These are phyloP conservation scores for Rhynchospora pubera DNA, from an alignment of 176 grass and related monocot genomes.

Conservation along the genomic window DNA sequence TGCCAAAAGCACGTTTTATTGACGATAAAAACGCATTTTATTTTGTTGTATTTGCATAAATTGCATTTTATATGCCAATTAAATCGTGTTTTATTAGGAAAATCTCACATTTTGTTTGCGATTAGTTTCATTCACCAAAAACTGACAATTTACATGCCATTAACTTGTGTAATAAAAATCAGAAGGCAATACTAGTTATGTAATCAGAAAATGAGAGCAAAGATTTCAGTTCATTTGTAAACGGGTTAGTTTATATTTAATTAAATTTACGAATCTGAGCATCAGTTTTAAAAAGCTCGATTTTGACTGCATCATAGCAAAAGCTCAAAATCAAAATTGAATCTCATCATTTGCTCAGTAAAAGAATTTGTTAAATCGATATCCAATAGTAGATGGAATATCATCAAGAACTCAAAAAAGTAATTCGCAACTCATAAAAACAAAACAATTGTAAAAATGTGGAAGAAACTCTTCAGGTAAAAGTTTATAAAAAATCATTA, in stretches of 20 bases:
- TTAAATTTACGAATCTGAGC: background rate
- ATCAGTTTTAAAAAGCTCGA: conserved; percentile 31
- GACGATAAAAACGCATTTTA: too few species aligned
- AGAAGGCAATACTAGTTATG: too few species aligned
- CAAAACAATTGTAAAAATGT: background rate
- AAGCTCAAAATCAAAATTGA: conserved; percentile 12
- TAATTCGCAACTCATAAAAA: background rate
- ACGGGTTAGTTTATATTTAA: background rate
- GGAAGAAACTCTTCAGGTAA: background rate
- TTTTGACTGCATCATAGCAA: conserved; percentile 14
- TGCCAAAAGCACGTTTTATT: too few species aligned
- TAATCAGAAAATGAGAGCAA: background rate
- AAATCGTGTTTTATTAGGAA: too few species aligned
- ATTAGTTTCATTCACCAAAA: too few species aligned
- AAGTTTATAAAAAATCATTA: background rate
- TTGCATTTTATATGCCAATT: too few species aligned
- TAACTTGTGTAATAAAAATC: too few species aligned
- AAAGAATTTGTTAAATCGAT: background rate
- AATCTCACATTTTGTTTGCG: too few species aligned
- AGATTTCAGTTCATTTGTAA: background rate
- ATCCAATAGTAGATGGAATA: background rate
- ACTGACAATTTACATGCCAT: too few species aligned
- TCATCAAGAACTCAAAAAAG: background rate
- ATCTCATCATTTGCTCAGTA: conserved; percentile 22
- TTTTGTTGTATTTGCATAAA: too few species aligned